Conservation (phyloP, 345 rosid genomes). For the Euphorbia peplus region DNA sequence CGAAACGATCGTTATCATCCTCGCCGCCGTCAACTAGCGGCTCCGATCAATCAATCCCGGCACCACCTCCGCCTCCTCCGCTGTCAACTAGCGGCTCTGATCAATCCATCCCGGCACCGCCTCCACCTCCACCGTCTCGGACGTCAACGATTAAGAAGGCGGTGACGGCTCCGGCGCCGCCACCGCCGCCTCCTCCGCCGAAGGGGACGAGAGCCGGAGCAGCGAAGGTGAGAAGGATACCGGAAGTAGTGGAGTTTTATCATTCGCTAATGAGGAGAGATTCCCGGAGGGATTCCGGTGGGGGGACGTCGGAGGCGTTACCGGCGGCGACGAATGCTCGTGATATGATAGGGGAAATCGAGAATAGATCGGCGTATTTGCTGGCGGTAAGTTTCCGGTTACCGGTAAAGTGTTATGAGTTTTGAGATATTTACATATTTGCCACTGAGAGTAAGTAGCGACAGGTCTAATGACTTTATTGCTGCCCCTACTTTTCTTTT, state of each 20-base stretch:
- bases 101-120: slow-evolving; percentile 18
- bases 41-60: slow-evolving; percentile 15
- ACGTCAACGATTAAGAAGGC: slow-evolving; percentile 14
- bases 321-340: slow-evolving; percentile 61
- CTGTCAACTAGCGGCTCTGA: slow-evolving; percentile 9
- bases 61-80: slow-evolving; percentile 26
- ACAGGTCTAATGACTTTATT: slow-evolving; percentile 25
- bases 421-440: slow-evolving; percentile 34
- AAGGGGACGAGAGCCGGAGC: slow-evolving; percentile 38
- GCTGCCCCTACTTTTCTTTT: slow-evolving; percentile 18
- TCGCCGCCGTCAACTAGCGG: slow-evolving; percentile 19
- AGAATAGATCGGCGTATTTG: slow-evolving; percentile 87
- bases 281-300: slow-evolving; percentile 64
- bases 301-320: slow-evolving; percentile 39
- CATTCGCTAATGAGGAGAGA: slow-evolving; percentile 94
- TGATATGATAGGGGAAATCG: slow-evolving; percentile 98
- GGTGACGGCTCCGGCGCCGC: slow-evolving; percentile 39
- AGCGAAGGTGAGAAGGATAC: slow-evolving; percentile 79
- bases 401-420: slow-evolving; percentile 11
- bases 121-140: slow-evolving; percentile 23
- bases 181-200: slow-evolving; percentile 77
- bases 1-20: slow-evolving; percentile 46
- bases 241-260: slow-evolving; percentile 97
- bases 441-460: slow-evolving; percentile 35
- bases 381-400: slow-evolving; percentile 63